These are phyloP conservation scores for Sporothrix pallida DNA, from an alignment of 2,329 filamentous ascomycete species.

Conservation along the genomic window DNA sequence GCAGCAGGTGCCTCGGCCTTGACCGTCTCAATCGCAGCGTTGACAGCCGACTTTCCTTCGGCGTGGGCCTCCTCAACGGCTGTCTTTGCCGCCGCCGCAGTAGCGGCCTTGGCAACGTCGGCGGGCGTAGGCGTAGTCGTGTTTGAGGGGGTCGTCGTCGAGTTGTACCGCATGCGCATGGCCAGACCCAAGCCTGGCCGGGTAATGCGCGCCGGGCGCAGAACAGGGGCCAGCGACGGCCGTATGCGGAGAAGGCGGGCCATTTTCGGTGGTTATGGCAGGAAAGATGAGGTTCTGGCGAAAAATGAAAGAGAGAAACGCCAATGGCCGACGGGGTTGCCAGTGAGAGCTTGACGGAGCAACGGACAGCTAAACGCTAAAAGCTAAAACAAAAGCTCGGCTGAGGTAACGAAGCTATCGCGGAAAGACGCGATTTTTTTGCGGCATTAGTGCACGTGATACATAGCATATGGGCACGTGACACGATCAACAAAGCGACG, in stretches of 20 bases:
- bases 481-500: not conserved
- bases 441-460: not conserved
- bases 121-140: not conserved
- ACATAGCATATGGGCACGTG: not conserved
- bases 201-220: conserved; percentile 16
- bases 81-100: not conserved
- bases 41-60: no score
- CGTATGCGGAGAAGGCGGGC: conserved; percentile 42
- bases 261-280: conserved; percentile 39
- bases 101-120: not conserved
- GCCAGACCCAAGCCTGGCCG: conserved; percentile 8
- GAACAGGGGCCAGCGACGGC: conserved; percentile 37
- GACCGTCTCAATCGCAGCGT: not conserved
- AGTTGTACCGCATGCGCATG: not conserved
- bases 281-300: not conserved
- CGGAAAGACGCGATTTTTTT: conserved; percentile 12
- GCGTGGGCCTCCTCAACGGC: not conserved
- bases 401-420: conserved; percentile 6
- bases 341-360: not conserved
- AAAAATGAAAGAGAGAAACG: conserved; percentile 8
- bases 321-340: conserved; percentile 30
- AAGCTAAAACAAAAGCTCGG: conserved; percentile 24
- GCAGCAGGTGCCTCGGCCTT: not conserved
- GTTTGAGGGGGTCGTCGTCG: conserved; percentile 4
- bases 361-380: not conserved